These are phyloP conservation scores for Fraxinus ornus DNA, from an alignment of 305 asterid genomes.

Conservation along the genomic window DNA sequence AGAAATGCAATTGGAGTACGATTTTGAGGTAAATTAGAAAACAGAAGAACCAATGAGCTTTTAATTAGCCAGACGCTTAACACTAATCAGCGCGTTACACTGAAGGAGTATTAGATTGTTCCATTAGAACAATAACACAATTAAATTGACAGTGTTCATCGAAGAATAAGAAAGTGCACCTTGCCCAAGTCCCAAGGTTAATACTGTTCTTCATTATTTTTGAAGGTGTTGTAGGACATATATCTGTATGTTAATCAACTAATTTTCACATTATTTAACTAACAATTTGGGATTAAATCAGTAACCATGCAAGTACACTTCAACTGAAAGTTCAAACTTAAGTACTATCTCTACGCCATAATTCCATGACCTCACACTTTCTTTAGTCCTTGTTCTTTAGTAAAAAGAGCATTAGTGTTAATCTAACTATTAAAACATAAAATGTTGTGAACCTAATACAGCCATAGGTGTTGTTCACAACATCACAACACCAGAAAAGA, in stretches of 20 bases:
- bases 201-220: not conserved
- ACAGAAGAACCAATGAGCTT: not conserved
- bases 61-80: not conserved
- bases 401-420: not conserved
- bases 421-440: not conserved
- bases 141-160: not conserved
- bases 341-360: not conserved
- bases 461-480: not conserved
- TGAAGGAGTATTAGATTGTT: not conserved
- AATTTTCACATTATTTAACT: not conserved
- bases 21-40: not conserved
- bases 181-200: conserved; percentile 14
- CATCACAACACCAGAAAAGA: not conserved
- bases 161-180: not conserved
- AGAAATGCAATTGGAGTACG: not conserved
- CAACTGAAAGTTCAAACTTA: not conserved
- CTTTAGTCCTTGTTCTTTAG: not conserved
- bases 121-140: not conserved
- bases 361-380: not conserved
- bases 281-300: not conserved
- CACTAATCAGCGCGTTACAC: not conserved
- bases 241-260: not conserved
- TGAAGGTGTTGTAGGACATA: not conserved
- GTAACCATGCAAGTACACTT: not conserved
- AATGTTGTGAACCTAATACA: not conserved